Evolutionary conservation across 768 basidiomycete species (phyloP).

Genomic region (Cytidiella melzeri): DNA sequence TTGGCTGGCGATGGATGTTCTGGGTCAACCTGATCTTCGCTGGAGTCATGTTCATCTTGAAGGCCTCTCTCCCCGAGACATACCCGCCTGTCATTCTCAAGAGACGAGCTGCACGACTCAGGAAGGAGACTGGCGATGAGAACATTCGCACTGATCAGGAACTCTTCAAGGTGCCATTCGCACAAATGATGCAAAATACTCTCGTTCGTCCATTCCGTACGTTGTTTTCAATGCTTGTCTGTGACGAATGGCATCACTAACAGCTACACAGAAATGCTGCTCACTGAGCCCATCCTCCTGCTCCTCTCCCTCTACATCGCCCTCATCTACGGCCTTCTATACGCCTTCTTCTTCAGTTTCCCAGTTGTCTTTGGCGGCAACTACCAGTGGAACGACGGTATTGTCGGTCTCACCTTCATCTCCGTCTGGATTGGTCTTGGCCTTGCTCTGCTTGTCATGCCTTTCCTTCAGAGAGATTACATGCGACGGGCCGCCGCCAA

Average conservation of each 20-base stretch:
- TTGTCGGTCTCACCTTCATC: conserved; percentile 34
- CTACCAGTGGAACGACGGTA: conserved; percentile 32
- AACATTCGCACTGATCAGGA: conserved; percentile 39
- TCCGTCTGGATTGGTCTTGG: conserved; percentile 34
- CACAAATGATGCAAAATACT: conserved; percentile 33
- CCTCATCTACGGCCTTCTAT: conserved; percentile 36
- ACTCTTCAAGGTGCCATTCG: conserved; percentile 28
- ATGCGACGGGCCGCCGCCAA: conserved; percentile 26
- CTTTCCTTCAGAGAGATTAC: conserved; percentile 30
- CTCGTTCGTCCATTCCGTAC: conserved; percentile 36
- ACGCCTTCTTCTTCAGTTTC: conserved; percentile 29
- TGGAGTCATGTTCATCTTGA: conserved; percentile 23
- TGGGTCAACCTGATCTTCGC: conserved; percentile 36
- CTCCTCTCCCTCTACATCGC: conserved; percentile 40
- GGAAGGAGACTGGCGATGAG: conserved; percentile 29
- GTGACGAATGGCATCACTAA: too few species aligned
- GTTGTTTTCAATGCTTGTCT: conserved; percentile 1
- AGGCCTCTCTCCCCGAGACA: conserved; percentile 39
- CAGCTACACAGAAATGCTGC: conserved; percentile 30
- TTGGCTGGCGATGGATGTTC: conserved; percentile 35
- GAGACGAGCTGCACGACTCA: conserved; percentile 32
- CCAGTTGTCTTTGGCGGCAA: conserved; percentile 34
- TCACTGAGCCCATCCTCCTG: conserved; percentile 41
- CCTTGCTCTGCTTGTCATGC: conserved; percentile 30
- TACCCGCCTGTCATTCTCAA: conserved; percentile 39